phyloP scores from a whole-genome alignment of 106 monocot species.

The Acorus calamus region DNA sequence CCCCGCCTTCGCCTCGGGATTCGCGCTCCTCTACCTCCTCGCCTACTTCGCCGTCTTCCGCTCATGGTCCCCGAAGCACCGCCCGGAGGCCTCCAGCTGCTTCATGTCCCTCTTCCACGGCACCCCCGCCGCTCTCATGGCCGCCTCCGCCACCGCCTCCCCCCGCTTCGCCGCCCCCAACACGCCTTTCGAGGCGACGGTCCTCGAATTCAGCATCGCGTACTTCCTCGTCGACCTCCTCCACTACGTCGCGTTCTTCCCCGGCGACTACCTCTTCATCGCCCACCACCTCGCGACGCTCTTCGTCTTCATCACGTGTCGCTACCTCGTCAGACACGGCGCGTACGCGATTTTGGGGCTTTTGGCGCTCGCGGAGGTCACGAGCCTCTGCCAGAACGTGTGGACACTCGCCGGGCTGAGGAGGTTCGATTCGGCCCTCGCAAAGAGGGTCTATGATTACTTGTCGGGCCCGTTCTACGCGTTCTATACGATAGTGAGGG shows the following conservation, averaged over 20 bases:
- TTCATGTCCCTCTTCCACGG: conserved; percentile 73
- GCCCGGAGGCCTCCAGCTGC: conserved; percentile 80
- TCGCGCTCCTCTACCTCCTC: conserved; percentile 41
- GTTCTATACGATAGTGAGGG: conserved; percentile 66
- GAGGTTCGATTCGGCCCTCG: conserved; percentile 32
- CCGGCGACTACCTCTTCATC: conserved; percentile 72
- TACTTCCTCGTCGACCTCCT: conserved; percentile 85
- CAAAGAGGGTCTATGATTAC: conserved; percentile 30
- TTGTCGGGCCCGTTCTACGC: conserved; percentile 69
- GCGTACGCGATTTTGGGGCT: conserved; percentile 64
- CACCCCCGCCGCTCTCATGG: conserved; percentile 54
- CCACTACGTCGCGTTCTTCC: conserved; percentile 63
- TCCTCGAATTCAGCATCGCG: conserved; percentile 83
- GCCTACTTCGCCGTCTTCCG: conserved; percentile 61
- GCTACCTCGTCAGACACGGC: conserved; percentile 61
- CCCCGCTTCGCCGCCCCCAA: conserved; percentile 51
- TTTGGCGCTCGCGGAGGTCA: conserved; percentile 69
- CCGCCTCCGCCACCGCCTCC: conserved; percentile 26
- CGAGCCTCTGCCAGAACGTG: conserved; percentile 74
- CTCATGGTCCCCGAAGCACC: conserved; percentile 51
- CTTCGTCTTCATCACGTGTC: conserved; percentile 87
- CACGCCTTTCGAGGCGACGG: conserved; percentile 37
- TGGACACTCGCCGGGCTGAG: conserved; percentile 75
- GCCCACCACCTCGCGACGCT: conserved; percentile 97
- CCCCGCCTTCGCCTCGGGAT: conserved; percentile 45